Evolutionary conservation across 257 asterid genomes (phyloP).

Genomic region (Datura wrightii): DNA sequence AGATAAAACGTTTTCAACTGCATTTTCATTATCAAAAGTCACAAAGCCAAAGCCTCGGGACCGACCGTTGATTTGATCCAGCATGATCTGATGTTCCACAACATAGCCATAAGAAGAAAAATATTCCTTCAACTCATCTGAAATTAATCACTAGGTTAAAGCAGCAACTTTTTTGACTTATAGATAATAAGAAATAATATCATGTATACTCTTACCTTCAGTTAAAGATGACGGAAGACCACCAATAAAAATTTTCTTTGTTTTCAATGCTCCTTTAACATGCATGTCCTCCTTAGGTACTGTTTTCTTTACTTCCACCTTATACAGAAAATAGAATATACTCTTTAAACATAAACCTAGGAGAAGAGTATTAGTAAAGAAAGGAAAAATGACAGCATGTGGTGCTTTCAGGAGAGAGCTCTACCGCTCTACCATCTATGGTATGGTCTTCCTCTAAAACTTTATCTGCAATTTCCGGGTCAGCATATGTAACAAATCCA

Average conservation of each 20-base stretch:
- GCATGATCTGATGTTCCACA: conserved; percentile 84
- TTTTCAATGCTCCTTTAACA: conserved; percentile 69
- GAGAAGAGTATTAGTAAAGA: neutral
- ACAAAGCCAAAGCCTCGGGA: conserved; percentile 92
- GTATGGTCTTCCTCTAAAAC: conserved; percentile 83
- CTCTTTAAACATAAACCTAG: neutral
- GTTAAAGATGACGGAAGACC: conserved; percentile 80
- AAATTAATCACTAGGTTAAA: conserved; percentile 16
- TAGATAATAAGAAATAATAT: neutral
- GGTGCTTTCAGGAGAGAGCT: conserved; percentile 30
- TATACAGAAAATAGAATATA: conserved; percentile 35
- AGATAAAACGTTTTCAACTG: conserved; percentile 81
- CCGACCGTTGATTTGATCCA: conserved; percentile 80
- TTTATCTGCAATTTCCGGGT: conserved; percentile 76
- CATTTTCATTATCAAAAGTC: conserved; percentile 84
- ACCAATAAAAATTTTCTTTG: conserved; percentile 89
- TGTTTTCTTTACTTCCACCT: conserved; percentile 97
- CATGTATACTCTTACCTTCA: conserved; percentile 61
- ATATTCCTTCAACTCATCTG: conserved; percentile 84
- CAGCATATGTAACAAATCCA: conserved; percentile 89
- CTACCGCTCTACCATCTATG: conserved; percentile 86
- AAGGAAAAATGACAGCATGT: neutral
- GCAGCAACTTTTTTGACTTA: neutral
- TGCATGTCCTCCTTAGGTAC: conserved; percentile 84
- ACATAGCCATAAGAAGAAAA: conserved; percentile 83